Evolutionary conservation across 805 yeast species (phyloP), one percentile per base, ranked within the genome.

Genomic region (Saccharomyces mikatae): DNA sequence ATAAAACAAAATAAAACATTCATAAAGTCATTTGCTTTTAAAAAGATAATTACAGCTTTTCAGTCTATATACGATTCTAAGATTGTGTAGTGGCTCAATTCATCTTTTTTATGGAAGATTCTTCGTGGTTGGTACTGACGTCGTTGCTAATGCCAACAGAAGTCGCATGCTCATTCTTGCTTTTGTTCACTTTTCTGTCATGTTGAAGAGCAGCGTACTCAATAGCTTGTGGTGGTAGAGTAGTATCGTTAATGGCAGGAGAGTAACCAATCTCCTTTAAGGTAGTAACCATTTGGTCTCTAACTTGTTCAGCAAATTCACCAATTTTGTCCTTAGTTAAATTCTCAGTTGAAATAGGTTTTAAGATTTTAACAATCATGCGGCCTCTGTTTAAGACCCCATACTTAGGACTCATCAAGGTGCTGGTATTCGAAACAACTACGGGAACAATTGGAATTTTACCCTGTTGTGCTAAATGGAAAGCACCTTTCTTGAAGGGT

Each of bases 401-500:
- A 47, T 76, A 71, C 58, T 78, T 79, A 50, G 86, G 71, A 64
- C 81, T 80, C 74, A 87, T 79, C 49, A 94, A 69, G 30, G 82
- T 79, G 3, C 96, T 83, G 52, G 96, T 88, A 74, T 94, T 94
- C 31, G 92, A 81, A 9, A 89, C 90, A 13, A 89, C 95, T 51
- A 87, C 76, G 8, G 99, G 99, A 26, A 94, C 81, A 51, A 94
- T 76, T 21, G 98, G 98, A 41, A 92, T 83, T 46, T 82, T 82
- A 5, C 96, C 96, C 71, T 90, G 96, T 58, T 87, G 86, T 6
- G 99, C 99, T 66, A 94, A 79, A 71, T 94, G 97, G 83, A 94
- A 94, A 0, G 98, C 97, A 53, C 99, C 99, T 69, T 94, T 94
- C 72, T 94, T 94, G 74, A 94, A 89, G 0, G 96, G 96, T 50